Conservation (phyloP, 306 rosid genomes). For the Oemleria cerasiformis region DNA sequence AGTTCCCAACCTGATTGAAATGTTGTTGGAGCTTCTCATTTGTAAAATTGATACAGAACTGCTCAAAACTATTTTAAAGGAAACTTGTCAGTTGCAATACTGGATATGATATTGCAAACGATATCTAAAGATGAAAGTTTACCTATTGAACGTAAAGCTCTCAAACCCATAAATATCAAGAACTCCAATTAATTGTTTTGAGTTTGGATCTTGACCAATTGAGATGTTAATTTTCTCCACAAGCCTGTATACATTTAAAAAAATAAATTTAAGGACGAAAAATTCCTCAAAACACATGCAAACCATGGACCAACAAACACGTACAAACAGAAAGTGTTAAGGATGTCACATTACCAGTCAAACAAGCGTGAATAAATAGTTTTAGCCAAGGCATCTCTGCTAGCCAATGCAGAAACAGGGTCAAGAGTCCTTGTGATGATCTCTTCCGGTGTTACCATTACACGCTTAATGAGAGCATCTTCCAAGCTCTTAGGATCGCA, state of each 20-base stretch:
- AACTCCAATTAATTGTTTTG: slow-evolving; percentile 93
- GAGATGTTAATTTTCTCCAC: slow-evolving; percentile 94
- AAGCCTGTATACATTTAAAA: slow-evolving; percentile 55
- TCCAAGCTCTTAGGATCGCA: slow-evolving; percentile 97
- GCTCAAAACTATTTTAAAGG: slow-evolving; percentile 73
- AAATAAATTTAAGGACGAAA: slow-evolving; percentile 28
- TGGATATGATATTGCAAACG: slow-evolving; percentile 17
- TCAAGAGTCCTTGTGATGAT: slow-evolving; percentile 98
- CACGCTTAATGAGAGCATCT: slow-evolving; percentile 95
- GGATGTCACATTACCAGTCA: slow-evolving; percentile 76
- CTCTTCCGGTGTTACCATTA: slow-evolving; percentile 99
- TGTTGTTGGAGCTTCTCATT: slow-evolving; percentile 99
- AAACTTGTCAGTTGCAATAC: slow-evolving; percentile 34
- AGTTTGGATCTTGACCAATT: slow-evolving; percentile 96
- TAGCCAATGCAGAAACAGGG: slow-evolving; percentile 87
- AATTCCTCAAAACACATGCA: not conserved
- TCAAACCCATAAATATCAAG: slow-evolving; percentile 99
- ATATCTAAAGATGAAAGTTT: slow-evolving; percentile 28
- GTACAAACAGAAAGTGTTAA: slow-evolving; percentile 18
- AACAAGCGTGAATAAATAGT: slow-evolving; percentile 92
- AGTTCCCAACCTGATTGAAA: slow-evolving; percentile 85
- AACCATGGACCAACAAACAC: not conserved
- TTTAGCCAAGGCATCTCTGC: slow-evolving; percentile 98
- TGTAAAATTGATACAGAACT: slow-evolving; percentile 98
- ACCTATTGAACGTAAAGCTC: slow-evolving; percentile 97